Percentiles rank a stretch among this genome's conserved stretches.
Conservation (phyloP, 1,284 basidiomycete species). For the Ganoderma sinense region DNA sequence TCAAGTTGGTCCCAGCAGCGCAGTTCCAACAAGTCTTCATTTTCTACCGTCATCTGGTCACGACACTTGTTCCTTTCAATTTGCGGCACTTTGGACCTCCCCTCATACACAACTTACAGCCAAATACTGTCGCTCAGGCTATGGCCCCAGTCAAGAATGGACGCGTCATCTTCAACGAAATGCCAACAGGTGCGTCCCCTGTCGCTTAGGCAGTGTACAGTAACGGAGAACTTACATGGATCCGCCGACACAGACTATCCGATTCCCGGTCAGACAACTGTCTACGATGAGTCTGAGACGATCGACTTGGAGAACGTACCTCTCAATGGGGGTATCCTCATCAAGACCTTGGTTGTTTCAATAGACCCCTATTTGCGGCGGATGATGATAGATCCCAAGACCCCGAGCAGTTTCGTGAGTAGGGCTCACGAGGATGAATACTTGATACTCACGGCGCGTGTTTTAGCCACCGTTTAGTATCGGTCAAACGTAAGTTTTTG, state of each 20-base stretch:
- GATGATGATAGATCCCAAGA: slow-evolving; percentile 41
- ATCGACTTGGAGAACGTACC: slow-evolving; percentile 59
- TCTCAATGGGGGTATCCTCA: slow-evolving; percentile 60
- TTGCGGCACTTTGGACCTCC: not conserved
- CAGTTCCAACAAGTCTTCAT: too few species aligned
- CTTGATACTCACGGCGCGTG: not conserved
- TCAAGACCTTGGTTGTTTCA: slow-evolving; percentile 55
- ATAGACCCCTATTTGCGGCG: slow-evolving; percentile 57
- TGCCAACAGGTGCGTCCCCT: slow-evolving; percentile 16
- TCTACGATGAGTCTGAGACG: slow-evolving; percentile 52
- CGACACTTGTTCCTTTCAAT: too few species aligned
- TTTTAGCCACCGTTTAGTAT: not conserved
- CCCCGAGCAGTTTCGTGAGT: slow-evolving; percentile 20
- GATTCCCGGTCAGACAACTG: slow-evolving; percentile 50
- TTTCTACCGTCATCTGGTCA: too few species aligned
- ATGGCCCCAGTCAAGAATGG: slow-evolving; percentile 25
- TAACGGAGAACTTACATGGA: not conserved
- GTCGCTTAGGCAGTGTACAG: not conserved
- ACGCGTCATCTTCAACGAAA: slow-evolving; percentile 27
- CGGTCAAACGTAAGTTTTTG: not conserved
- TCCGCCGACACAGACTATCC: slow-evolving; percentile 46
- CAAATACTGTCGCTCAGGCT: not conserved
- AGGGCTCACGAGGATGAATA: not conserved
- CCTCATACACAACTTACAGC: not conserved
- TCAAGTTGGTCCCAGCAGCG: too few species aligned